These are phyloP conservation scores for Coccinonectria pachysandricola DNA, from an alignment of 2,329 filamentous ascomycete species.

Conservation along the genomic window DNA sequence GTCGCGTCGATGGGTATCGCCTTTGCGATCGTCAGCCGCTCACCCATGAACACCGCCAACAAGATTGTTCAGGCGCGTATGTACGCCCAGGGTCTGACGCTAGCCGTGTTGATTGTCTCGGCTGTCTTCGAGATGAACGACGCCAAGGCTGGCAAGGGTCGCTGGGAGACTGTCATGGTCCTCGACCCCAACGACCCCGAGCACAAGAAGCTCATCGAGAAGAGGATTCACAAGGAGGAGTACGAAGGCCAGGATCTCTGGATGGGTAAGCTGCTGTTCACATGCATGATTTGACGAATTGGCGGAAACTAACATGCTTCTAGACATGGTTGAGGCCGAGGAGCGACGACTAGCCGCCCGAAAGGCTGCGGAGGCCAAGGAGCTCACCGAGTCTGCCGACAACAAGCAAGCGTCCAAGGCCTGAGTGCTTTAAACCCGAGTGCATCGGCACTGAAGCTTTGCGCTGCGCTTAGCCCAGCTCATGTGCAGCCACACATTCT, in stretches of 20 bases:
- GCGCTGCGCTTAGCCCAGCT: no score
- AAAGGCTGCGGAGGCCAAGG: conserved; percentile 18
- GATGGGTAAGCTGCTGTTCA: conserved; percentile 61
- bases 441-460: no score
- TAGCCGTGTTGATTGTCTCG: conserved; percentile 72
- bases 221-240: conserved; percentile 76
- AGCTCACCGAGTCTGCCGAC: conserved; percentile 11
- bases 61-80: conserved; percentile 92
- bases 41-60: conserved; percentile 63
- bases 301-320: no score
- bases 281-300: no score
- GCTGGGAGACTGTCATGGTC: conserved; percentile 78
- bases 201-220: conserved; percentile 76
- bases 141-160: conserved; percentile 61
- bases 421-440: no score
- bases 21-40: conserved; percentile 65
- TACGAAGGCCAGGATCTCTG: conserved; percentile 88
- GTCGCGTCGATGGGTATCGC: conserved; percentile 67
- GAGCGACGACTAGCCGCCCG: conserved; percentile 47
- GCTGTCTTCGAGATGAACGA: conserved; percentile 76
- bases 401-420: no score
- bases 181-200: conserved; percentile 72
- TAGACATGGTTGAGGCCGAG: conserved; percentile 76
- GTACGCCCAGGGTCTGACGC: conserved; percentile 81
- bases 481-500: no score